Conservation (phyloP, 495 filamentous ascomycete species). For the Aspergillus diversus region DNA sequence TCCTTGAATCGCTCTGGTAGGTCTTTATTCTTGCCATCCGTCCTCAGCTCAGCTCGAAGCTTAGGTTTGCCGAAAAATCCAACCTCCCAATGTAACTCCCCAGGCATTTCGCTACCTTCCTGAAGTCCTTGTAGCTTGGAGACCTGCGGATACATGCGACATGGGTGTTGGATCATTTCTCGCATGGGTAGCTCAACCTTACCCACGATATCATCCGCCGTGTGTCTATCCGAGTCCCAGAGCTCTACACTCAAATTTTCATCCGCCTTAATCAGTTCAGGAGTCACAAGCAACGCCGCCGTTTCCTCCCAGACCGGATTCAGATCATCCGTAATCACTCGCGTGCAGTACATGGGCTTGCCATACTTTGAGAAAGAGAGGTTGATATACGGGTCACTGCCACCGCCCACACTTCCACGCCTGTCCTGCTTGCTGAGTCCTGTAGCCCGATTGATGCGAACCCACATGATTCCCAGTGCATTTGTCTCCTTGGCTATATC, state of each 20-base stretch:
- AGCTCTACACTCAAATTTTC: constrained; percentile 92
- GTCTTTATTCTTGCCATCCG: constrained; percentile 79
- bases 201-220: constrained; percentile 90
- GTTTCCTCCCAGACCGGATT: constrained; percentile 94
- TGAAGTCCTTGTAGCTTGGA: constrained; percentile 81
- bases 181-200: constrained; percentile 93
- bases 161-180: constrained; percentile 91
- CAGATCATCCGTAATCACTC: constrained; percentile 91
- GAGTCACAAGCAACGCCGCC: constrained; percentile 81
- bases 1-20: constrained; percentile 74
- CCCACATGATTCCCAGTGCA: constrained; percentile 85
- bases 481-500: constrained; percentile 85
- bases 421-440: constrained; percentile 91
- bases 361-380: constrained; percentile 83
- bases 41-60: constrained; percentile 78
- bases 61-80: constrained; percentile 91
- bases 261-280: constrained; percentile 87
- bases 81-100: constrained; percentile 93
- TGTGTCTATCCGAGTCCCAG: constrained; percentile 90
- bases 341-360: constrained; percentile 96
- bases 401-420: constrained; percentile 80
- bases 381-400: constrained; percentile 89
- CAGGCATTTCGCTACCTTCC: constrained; percentile 85
- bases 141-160: constrained; percentile 89
- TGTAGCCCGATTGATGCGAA: constrained; percentile 83